Evolutionary conservation across 306 rosid genomes (phyloP).

Genomic region (Malus sylvestris): DNA sequence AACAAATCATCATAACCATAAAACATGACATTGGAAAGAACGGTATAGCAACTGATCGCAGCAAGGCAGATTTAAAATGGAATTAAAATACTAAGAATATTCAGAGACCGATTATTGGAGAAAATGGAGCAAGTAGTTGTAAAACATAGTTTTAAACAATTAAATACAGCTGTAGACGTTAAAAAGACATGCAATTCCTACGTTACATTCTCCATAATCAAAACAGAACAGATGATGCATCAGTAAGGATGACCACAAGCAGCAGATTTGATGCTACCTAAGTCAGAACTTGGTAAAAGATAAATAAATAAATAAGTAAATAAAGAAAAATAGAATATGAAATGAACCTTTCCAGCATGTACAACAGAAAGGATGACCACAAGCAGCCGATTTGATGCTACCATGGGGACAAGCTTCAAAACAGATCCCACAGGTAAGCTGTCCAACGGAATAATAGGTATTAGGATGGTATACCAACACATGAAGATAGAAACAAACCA

Average conservation of each 20-base stretch:
- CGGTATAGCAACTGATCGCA: neutral
- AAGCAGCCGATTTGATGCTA: slow-evolving; percentile 31
- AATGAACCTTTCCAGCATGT: slow-evolving; percentile 48
- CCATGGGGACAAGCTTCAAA: slow-evolving; percentile 36
- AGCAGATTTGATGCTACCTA: slow-evolving; percentile 21
- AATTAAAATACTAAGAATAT: neutral
- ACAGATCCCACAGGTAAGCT: slow-evolving; percentile 53
- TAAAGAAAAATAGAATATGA: neutral
- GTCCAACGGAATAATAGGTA: slow-evolving; percentile 6
- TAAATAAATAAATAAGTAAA: too few species aligned
- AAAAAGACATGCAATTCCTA: neutral
- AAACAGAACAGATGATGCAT: neutral
- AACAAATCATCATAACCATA: neutral
- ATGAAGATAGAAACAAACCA: neutral
- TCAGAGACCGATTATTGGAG: neutral
- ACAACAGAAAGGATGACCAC: slow-evolving; percentile 54
- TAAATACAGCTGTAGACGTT: neutral
- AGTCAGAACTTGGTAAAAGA: neutral
- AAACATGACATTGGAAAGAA: neutral
- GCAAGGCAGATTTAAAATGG: neutral
- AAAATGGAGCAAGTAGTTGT: neutral
- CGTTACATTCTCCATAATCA: neutral
- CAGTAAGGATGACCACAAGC: slow-evolving; percentile 56
- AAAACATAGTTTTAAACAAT: neutral
- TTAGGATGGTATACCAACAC: neutral